Conservation (phyloP, 768 basidiomycete genomes). For the Galerina sulciceps region DNA sequence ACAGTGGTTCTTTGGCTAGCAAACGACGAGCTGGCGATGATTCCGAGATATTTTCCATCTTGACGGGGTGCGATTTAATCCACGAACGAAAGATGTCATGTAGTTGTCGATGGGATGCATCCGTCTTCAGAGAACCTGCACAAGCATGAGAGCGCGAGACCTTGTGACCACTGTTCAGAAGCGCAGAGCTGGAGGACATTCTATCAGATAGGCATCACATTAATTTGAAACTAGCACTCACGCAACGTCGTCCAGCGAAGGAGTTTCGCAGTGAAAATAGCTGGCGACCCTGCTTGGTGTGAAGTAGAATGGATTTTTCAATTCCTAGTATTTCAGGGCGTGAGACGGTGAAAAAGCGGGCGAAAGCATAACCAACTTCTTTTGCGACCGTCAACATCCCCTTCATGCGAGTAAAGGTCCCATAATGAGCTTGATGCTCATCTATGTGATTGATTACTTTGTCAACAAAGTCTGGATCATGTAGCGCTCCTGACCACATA, state of each 20-base stretch:
- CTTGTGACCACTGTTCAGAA: slow-evolving; percentile 82
- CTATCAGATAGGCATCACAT: not conserved
- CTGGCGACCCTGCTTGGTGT: slow-evolving; percentile 81
- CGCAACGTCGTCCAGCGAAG: slow-evolving; percentile 76
- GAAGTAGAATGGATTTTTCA: slow-evolving; percentile 83
- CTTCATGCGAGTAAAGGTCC: slow-evolving; percentile 84
- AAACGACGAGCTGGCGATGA: slow-evolving; percentile 73
- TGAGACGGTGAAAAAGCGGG: not conserved
- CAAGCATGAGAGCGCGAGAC: slow-evolving; percentile 92
- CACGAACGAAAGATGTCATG: slow-evolving; percentile 88
- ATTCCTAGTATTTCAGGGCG: slow-evolving; percentile 54
- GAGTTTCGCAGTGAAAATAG: slow-evolving; percentile 80
- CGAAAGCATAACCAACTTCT: slow-evolving; percentile 56
- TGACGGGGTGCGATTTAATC: slow-evolving; percentile 82
- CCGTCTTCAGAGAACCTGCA: slow-evolving; percentile 90
- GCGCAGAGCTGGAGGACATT: slow-evolving; percentile 66
- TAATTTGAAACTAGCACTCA: slow-evolving; percentile 40
- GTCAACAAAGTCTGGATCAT: slow-evolving; percentile 74
- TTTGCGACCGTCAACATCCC: slow-evolving; percentile 94
- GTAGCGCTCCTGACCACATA: slow-evolving; percentile 94
- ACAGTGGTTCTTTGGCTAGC: slow-evolving; percentile 74
- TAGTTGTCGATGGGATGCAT: slow-evolving; percentile 70
- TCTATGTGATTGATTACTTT: slow-evolving; percentile 78
- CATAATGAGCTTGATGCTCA: slow-evolving; percentile 64
- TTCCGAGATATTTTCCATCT: slow-evolving; percentile 79